Conservation (phyloP, 805 yeast genomes). For the Cyberlindnera amylophila region DNA sequence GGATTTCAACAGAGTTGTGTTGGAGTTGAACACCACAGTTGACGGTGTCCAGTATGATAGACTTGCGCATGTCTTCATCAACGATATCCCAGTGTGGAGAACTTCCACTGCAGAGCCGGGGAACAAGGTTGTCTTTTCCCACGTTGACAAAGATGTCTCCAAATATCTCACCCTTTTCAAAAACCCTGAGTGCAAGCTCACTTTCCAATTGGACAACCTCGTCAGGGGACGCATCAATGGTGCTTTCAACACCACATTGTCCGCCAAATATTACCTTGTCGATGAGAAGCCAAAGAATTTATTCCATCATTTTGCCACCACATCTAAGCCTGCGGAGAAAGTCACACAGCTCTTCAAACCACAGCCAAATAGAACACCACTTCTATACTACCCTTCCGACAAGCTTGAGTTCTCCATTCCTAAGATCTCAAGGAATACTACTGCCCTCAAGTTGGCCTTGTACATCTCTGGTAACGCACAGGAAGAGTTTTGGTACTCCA, state of each 20-base stretch:
- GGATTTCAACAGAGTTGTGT: constrained; percentile 48
- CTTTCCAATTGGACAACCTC: constrained; percentile 65
- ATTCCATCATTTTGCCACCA: constrained; percentile 18
- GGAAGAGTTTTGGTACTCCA: constrained; percentile 83
- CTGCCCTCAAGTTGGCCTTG: constrained; percentile 46
- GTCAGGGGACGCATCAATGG: constrained; percentile 56
- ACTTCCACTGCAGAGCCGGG: constrained; percentile 82
- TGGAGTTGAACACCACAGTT: constrained; percentile 49
- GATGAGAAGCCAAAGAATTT: constrained; percentile 18
- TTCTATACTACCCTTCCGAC: constrained; percentile 42
- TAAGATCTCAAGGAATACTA: constrained; percentile 48
- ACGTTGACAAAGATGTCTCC: constrained; percentile 61
- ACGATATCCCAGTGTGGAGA: constrained; percentile 73
- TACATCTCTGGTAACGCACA: constrained; percentile 71
- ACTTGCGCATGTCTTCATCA: constrained; percentile 57
- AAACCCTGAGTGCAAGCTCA: constrained; percentile 34
- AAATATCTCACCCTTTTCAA: constrained; percentile 48
- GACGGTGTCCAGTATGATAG: constrained; percentile 64
- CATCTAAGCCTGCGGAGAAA: constrained; percentile 21
- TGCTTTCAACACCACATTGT: constrained; percentile 48
- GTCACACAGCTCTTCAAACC: constrained; percentile 17
- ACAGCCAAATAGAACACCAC: constrained; percentile 36
- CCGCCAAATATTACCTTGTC: constrained; percentile 46
- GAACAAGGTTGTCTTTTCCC: constrained; percentile 43
- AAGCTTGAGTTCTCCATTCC: constrained; percentile 40